Conservation (phyloP, 2,329 filamentous ascomycete genomes). For the Metarhizium rileyi region DNA sequence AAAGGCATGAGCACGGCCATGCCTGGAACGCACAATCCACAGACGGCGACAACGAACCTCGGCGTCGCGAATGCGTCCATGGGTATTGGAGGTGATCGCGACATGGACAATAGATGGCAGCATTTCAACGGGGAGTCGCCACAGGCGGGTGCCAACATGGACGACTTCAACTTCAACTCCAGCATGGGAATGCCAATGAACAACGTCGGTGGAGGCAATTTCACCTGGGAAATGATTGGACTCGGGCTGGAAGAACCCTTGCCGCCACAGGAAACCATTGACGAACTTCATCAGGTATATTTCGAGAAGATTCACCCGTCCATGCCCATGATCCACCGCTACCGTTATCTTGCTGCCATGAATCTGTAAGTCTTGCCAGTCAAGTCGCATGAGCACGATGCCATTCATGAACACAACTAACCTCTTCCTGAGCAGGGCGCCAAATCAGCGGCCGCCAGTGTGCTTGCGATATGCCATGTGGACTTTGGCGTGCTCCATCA, state of each 20-base stretch:
- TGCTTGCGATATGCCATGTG: conserved; percentile 91
- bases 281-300: conserved; percentile 82
- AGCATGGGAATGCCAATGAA: conserved; percentile 41
- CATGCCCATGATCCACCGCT: conserved; percentile 79
- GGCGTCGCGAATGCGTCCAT: conserved; percentile 35
- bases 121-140: conserved; percentile 45
- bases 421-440: conserved; percentile 42
- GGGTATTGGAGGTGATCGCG: conserved; percentile 35
- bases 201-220: conserved; percentile 40
- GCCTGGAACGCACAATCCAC: conserved; percentile 11
- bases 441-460: conserved; percentile 74
- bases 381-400: neutral
- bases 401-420: neutral
- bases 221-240: conserved; percentile 71
- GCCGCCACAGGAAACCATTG: conserved; percentile 53
- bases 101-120: conserved; percentile 44
- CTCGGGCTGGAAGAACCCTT: conserved; percentile 50
- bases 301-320: conserved; percentile 87
- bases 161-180: conserved; percentile 49
- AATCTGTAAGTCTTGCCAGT: conserved; percentile 47
- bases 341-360: conserved; percentile 79
- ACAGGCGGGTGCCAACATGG: conserved; percentile 31
- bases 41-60: conserved; percentile 21
- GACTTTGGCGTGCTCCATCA: conserved; percentile 80
- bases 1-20: conserved; percentile 22